Percentiles rank a stretch among this genome's conserved stretches.
Conservation (phyloP, 441 rosid genomes). For the Erysimum cheiri region DNA sequence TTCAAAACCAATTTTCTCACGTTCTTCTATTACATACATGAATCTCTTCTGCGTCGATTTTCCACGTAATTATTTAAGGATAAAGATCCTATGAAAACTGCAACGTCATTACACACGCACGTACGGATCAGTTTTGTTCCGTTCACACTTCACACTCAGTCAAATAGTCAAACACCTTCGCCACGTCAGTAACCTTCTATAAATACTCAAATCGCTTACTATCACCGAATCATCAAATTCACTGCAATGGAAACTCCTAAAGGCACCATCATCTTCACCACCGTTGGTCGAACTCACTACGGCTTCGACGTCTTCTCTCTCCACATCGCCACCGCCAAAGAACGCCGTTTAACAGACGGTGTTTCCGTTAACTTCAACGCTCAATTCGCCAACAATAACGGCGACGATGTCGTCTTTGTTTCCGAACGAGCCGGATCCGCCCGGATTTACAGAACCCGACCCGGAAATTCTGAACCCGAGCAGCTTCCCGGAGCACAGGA, state of each 20-base stretch:
- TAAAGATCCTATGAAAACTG: conserved; percentile 10
- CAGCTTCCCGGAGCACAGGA: conserved; percentile 51
- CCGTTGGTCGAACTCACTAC: conserved; percentile 68
- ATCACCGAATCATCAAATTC: background rate
- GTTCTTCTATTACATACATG: background rate
- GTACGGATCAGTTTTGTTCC: conserved; percentile 30
- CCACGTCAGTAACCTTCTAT: conserved; percentile 23
- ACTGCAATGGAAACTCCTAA: conserved; percentile 50
- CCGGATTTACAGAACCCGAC: conserved; percentile 51
- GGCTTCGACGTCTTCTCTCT: conserved; percentile 85
- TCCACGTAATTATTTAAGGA: conserved; percentile 14
- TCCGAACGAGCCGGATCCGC: conserved; percentile 77
- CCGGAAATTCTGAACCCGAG: conserved; percentile 46
- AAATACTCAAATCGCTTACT: conserved; percentile 5
- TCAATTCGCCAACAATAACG: conserved; percentile 52
- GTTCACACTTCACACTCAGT: conserved; percentile 43
- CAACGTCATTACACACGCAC: conserved; percentile 41
- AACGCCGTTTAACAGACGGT: conserved; percentile 69
- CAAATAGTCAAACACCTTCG: background rate
- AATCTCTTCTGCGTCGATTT: conserved; percentile 20
- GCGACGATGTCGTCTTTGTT: conserved; percentile 54
- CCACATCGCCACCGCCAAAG: conserved; percentile 36
- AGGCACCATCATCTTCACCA: conserved; percentile 74
- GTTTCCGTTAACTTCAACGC: conserved; percentile 78
- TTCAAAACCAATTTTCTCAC: conserved; percentile 30